Percentiles rank a stretch among this genome's conserved stretches.
Conservation (phyloP, 2,329 filamentous ascomycete species). For the Pseudocercospora fuligena region DNA sequence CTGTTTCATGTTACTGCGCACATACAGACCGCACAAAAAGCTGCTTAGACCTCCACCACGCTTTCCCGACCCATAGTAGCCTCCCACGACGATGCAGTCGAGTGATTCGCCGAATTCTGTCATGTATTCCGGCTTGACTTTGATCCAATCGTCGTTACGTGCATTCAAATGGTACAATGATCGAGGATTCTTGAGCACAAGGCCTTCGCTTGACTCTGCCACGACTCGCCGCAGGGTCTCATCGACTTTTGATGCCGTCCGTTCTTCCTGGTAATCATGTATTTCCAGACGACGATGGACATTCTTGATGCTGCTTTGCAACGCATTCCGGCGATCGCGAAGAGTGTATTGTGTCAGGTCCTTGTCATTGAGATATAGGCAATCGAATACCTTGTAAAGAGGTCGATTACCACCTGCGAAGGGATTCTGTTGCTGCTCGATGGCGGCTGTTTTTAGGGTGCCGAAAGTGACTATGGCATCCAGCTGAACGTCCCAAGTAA, state of each 20-base stretch:
- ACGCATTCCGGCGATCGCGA: slow-evolving; percentile 75
- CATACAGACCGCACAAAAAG: slow-evolving; percentile 79
- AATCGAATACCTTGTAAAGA: slow-evolving; percentile 86
- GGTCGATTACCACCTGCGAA: slow-evolving; percentile 71
- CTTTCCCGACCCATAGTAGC: slow-evolving; percentile 87
- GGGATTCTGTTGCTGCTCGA: slow-evolving; percentile 77
- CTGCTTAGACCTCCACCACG: slow-evolving; percentile 82
- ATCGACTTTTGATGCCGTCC: slow-evolving; percentile 74
- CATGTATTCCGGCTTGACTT: slow-evolving; percentile 99
- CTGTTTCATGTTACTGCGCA: slow-evolving; percentile 4
- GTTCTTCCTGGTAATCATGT: slow-evolving; percentile 72
- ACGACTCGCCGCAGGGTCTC: slow-evolving; percentile 79
- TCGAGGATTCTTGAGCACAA: slow-evolving; percentile 91
- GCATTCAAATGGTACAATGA: slow-evolving; percentile 86
- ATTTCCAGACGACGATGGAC: slow-evolving; percentile 81
- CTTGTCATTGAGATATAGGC: slow-evolving; percentile 82
- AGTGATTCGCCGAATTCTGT: slow-evolving; percentile 91
- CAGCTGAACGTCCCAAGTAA: slow-evolving; percentile 89
- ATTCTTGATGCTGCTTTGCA: slow-evolving; percentile 71
- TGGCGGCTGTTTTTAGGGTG: slow-evolving; percentile 86
- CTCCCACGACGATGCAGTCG: slow-evolving; percentile 87
- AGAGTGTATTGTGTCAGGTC: slow-evolving; percentile 82
- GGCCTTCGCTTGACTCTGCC: slow-evolving; percentile 82
- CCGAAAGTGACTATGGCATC: slow-evolving; percentile 89
- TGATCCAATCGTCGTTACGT: slow-evolving; percentile 95